phyloP scores from a whole-genome alignment of 2,329 filamentous ascomycete genomes.

The Coniella lustricola region DNA sequence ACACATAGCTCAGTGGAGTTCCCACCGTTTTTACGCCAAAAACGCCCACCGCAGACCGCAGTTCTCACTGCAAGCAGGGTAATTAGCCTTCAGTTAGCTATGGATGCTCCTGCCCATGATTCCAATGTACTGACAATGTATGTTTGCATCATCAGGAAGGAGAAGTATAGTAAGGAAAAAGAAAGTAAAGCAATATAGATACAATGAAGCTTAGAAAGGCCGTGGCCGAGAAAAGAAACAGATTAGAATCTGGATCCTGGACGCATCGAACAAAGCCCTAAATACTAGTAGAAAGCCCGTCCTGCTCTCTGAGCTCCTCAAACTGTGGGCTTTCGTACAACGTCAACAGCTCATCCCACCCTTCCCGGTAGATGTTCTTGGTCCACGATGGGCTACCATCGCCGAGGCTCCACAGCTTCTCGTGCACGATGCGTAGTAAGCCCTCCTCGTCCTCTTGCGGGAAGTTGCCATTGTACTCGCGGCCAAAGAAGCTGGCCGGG shows the following conservation, averaged over 20 bases:
- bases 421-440: slow-evolving; percentile 9
- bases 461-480: slow-evolving; percentile 13
- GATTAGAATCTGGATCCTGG: background rate
- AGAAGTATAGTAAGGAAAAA: too few species aligned
- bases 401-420: slow-evolving; percentile 13
- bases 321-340: slow-evolving; percentile 13
- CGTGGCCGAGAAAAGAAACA: background rate
- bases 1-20: too few species aligned
- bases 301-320: slow-evolving; percentile 6
- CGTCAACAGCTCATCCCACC: slow-evolving; percentile 10
- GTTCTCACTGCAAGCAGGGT: too few species aligned
- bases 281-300: background rate
- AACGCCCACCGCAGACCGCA: too few species aligned
- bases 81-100: too few species aligned
- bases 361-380: slow-evolving; percentile 6
- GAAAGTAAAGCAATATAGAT: too few species aligned
- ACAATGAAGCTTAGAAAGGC: too few species aligned
- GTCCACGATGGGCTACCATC: slow-evolving; percentile 5
- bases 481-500: background rate
- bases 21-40: too few species aligned
- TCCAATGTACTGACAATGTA: too few species aligned
- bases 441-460: slow-evolving; percentile 8
- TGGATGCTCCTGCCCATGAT: too few species aligned
- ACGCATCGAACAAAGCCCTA: background rate
- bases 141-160: too few species aligned